Evolutionary conservation across 352 stramenopile genomes (phyloP), one percentile per base, ranked within the genome.

Genomic region (Phytophthora capsici): DNA sequence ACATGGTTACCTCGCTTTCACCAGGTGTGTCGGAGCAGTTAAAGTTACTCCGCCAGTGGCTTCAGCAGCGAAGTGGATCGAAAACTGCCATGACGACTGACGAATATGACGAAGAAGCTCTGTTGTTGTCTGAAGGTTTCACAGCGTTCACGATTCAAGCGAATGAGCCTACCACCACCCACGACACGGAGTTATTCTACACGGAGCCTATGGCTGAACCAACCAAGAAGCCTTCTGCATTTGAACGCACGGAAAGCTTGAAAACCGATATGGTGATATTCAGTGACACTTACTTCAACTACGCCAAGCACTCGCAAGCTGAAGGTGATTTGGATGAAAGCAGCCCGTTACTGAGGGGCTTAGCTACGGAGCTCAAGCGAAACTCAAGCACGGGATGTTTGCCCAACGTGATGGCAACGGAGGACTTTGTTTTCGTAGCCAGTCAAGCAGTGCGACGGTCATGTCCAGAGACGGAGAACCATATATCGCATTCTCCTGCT

Each of bases 91-190:
- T 79, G 16, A 44, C 52, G 34, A 71, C 58, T 0, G 57, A 66
- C n/a, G 57, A 73, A 61, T 60, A 78, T 30, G 70, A 73, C 9
- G 63, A 80, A 46, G 75, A 82, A 54, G 71, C 73, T 14, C 52
- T 74, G 28, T 32, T 84, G 50, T 50, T 87, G 4, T 79, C 75
- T 4, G 65, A 75, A 67, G 73, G 73, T 13, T 87, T 87, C 34
- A 57, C 70, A 12, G 49, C 67, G 5, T 70, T 75, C 7, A 58
- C 57, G 36, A 75, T 69, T 20, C 30, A 73, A 12, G 45, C n/a
- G 16, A 25, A 22, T 26, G 22, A 36, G 19, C 16, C 40, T 45
- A 52, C 19, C 55, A 17, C 36, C 6, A 45, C 44, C 28, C 19
- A 22, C 20, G 47, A 1, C 32, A 56, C n/a, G n/a, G 30, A 16